Percentiles rank a stretch among this genome's conserved stretches.
These are phyloP conservation scores for Chalaropsis ovoidea DNA, from an alignment of 2,329 filamentous ascomycete genomes.

Conservation along the genomic window DNA sequence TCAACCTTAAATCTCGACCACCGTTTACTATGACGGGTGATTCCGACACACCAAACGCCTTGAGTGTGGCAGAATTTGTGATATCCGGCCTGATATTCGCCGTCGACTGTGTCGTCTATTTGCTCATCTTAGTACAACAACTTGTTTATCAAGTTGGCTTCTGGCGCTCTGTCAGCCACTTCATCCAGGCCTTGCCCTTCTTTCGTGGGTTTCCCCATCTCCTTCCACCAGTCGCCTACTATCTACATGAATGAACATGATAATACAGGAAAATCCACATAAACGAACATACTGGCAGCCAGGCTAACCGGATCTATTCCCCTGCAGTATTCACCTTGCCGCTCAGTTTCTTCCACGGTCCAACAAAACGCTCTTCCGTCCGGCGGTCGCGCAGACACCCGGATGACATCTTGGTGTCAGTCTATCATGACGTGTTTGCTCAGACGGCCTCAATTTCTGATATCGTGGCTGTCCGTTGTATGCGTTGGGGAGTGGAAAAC, in stretches of 20 bases:
- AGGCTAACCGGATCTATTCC: conserved; percentile 18
- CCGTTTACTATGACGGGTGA: background rate
- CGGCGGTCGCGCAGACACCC: conserved; percentile 19
- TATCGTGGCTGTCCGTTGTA: conserved; percentile 65
- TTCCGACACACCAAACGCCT: background rate
- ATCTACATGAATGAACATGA: background rate
- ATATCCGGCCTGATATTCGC: background rate
- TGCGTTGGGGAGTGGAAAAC: conserved; percentile 65
- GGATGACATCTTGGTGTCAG: conserved; percentile 23
- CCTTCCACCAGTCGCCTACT: background rate
- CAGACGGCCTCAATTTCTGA: conserved; percentile 62
- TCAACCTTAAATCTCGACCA: background rate
- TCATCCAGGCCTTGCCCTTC: conserved; percentile 51
- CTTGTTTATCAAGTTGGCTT: conserved; percentile 21
- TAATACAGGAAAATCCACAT: too few species aligned
- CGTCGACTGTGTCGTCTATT: conserved; percentile 19
- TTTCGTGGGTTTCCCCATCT: conserved; percentile 43
- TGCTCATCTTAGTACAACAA: conserved; percentile 20
- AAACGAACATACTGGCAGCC: background rate
- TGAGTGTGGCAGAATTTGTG: background rate
- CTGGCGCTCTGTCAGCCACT: conserved; percentile 8
- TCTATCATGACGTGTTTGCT: conserved; percentile 43
- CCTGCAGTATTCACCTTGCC: conserved; percentile 18
- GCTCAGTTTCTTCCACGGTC: conserved; percentile 19
- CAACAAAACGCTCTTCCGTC: conserved; percentile 15